Percentiles rank a stretch among this genome's conserved stretches.
Conservation (phyloP, 2,329 filamentous ascomycete genomes). For the Ceratocystis smalleyi region DNA sequence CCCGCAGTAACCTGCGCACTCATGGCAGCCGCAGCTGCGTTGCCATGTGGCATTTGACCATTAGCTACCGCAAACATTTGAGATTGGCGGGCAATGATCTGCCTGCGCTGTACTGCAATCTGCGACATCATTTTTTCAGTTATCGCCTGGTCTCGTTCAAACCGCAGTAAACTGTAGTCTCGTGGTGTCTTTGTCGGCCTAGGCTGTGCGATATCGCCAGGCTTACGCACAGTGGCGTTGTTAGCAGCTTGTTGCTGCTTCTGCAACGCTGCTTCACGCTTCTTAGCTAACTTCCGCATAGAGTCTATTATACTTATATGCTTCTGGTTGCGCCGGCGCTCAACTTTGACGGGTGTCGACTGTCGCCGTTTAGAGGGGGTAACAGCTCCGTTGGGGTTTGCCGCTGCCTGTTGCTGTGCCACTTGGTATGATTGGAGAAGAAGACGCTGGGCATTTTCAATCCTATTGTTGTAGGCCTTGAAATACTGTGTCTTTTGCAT, state of each 20-base stretch:
- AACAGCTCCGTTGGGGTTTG: slow-evolving; percentile 7
- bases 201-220: slow-evolving; percentile 42
- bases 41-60: slow-evolving; percentile 1
- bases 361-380: slow-evolving; percentile 34
- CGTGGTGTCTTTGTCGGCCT: slow-evolving; percentile 57
- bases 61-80: slow-evolving; percentile 9
- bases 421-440: slow-evolving; percentile 40
- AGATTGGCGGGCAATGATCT: slow-evolving; percentile 8
- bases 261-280: slow-evolving; percentile 67
- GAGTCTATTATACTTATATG: slow-evolving; percentile 81
- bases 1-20: slow-evolving; percentile 3
- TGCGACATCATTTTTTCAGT: slow-evolving; percentile 41
- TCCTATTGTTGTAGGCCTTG: slow-evolving; percentile 49
- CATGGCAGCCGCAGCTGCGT: background rate
- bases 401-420: slow-evolving; percentile 27
- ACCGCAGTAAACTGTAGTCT: slow-evolving; percentile 79
- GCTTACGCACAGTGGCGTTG: slow-evolving; percentile 67
- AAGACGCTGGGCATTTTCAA: slow-evolving; percentile 42
- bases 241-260: slow-evolving; percentile 80
- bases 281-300: slow-evolving; percentile 91
- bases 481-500: slow-evolving; percentile 96
- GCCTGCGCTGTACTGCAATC: slow-evolving; percentile 33
- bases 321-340: slow-evolving; percentile 70
- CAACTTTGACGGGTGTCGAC: slow-evolving; percentile 65
- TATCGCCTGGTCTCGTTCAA: slow-evolving; percentile 63